phyloP scores from a whole-genome alignment of 768 basidiomycete species.

The Boletus fagicola region DNA sequence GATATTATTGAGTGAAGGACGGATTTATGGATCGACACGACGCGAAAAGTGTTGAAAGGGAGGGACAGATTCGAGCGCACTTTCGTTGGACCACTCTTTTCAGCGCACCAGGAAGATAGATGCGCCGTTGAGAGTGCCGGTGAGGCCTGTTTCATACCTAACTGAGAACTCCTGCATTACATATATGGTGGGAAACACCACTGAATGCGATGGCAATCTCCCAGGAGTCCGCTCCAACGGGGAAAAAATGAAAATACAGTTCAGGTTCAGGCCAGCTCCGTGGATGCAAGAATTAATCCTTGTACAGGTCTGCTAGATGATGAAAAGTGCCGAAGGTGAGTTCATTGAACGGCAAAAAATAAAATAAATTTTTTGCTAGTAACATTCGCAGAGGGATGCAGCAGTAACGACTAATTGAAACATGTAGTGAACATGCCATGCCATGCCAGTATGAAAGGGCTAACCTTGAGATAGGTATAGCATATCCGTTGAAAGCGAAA shows the following conservation, averaged over 20 bases:
- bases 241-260: not conserved
- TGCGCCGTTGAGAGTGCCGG: not conserved
- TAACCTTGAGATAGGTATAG: not conserved
- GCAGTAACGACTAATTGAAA: not conserved
- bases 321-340: not conserved
- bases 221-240: not conserved
- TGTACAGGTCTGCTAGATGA: not conserved
- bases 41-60: not conserved
- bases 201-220: not conserved
- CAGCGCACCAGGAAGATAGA: not conserved
- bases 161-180: not conserved
- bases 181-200: slow-evolving; percentile 15
- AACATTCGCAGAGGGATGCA: not conserved
- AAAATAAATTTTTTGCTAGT: not conserved
- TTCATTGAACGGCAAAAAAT: not conserved
- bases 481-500: not conserved
- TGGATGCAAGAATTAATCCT: not conserved
- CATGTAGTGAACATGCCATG: not conserved
- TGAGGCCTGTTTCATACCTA: not conserved
- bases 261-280: not conserved
- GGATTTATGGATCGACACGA: not conserved
- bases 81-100: not conserved
- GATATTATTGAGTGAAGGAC: not conserved
- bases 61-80: not conserved
- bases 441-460: not conserved